phyloP scores from a whole-genome alignment of 805 yeast species.

The Ogataea methanolica region DNA sequence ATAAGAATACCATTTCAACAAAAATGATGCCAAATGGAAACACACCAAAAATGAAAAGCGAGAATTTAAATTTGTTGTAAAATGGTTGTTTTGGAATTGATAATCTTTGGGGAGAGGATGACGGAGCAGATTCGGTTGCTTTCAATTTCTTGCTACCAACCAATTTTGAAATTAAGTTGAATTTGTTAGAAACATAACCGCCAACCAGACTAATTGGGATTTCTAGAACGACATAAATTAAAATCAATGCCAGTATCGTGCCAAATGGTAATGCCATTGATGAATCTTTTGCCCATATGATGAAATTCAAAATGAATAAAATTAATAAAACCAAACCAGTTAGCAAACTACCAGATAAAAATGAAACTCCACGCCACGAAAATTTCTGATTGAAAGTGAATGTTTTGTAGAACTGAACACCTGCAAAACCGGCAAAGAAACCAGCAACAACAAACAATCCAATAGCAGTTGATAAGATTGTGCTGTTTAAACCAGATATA shows the following conservation, averaged over 20 bases:
- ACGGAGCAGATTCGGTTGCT: constrained; percentile 12
- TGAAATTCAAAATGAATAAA: constrained; percentile 53
- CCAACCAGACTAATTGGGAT: constrained; percentile 74
- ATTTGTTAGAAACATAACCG: constrained; percentile 40
- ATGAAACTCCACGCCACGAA: constrained; percentile 35
- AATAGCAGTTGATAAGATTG: constrained; percentile 57
- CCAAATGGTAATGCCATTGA: constrained; percentile 77
- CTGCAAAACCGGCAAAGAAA: constrained; percentile 66
- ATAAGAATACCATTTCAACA: constrained; percentile 68
- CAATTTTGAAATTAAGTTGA: constrained; percentile 17
- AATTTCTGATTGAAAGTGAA: constrained; percentile 40
- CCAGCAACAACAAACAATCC: constrained; percentile 65
- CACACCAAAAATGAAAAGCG: constrained; percentile 54
- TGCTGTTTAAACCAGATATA: constrained; percentile 57
- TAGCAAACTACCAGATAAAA: constrained; percentile 44
- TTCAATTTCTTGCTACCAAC: constrained; percentile 8
- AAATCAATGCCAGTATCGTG: constrained; percentile 56
- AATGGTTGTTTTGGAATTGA: constrained; percentile 32
- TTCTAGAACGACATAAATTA: constrained; percentile 59
- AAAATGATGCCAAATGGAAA: constrained; percentile 79
- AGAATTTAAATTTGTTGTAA: constrained; percentile 28
- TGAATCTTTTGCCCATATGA: constrained; percentile 74
- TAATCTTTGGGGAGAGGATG: too few relatives aligned
- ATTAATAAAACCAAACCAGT: constrained; percentile 45
- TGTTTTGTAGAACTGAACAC: constrained; percentile 57